Conservation (phyloP, 208 protist species). For the Tritrichomonas foetus region DNA sequence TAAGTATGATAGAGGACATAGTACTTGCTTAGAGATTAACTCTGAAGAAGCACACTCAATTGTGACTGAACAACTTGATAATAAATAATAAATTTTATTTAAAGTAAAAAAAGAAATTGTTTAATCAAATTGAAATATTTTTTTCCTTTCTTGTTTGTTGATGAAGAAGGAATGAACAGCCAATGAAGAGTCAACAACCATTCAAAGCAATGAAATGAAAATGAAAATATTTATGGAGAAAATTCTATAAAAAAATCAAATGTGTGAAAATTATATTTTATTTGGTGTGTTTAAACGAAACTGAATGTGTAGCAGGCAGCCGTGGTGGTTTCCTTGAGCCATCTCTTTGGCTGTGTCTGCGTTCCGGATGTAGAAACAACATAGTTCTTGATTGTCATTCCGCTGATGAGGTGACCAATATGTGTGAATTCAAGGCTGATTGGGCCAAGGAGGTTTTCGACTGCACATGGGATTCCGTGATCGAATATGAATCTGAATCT, state of each 20-base stretch:
- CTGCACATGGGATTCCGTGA: conserved; percentile 1
- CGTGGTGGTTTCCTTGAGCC: background rate
- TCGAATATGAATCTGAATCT: conserved; percentile 32
- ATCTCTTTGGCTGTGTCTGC: background rate
- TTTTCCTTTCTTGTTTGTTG: too few species aligned
- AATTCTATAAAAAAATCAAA: too few species aligned
- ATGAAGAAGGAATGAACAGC: too few species aligned
- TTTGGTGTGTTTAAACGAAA: background rate
- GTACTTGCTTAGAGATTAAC: background rate
- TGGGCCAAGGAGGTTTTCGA: background rate
- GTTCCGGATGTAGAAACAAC: background rate
- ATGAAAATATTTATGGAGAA: too few species aligned
- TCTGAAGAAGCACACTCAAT: background rate
- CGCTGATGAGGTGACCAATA: background rate
- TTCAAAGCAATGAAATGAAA: too few species aligned
- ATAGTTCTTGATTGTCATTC: conserved; percentile 9
- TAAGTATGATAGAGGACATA: background rate
- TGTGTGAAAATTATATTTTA: too few species aligned
- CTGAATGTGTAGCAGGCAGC: conserved; percentile 31
- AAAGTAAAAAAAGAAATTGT: too few species aligned
- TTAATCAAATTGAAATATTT: too few species aligned
- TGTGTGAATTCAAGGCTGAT: background rate
- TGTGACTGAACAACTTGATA: background rate
- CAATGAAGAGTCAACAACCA: too few species aligned
- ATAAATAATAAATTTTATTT: too few species aligned